Evolutionary conservation across 2,329 filamentous ascomycete genomes (phyloP).

Genomic region (Colletotrichum sublineola): DNA sequence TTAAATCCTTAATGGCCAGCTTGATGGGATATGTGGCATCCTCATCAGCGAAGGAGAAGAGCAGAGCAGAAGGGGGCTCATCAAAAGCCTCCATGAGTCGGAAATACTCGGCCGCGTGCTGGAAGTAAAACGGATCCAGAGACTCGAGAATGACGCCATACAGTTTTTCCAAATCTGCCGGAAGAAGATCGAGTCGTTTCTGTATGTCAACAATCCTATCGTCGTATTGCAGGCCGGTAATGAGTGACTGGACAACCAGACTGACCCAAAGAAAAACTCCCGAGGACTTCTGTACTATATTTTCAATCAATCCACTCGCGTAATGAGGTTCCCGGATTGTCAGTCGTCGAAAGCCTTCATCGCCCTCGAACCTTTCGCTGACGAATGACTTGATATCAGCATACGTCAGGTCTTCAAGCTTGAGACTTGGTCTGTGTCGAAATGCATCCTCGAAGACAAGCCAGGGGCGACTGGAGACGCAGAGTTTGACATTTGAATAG

Average conservation of each 20-base stretch:
- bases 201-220: constrained; percentile 34
- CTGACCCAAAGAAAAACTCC: constrained; percentile 45
- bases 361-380: neutral
- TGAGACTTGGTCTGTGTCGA: constrained; percentile 8
- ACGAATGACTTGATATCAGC: constrained; percentile 41
- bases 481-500: constrained; percentile 46
- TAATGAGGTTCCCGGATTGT: neutral
- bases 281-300: constrained; percentile 29
- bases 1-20: too few relatives aligned
- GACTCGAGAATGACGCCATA: constrained; percentile 14
- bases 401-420: constrained; percentile 42
- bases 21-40: neutral
- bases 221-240: constrained; percentile 33
- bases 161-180: constrained; percentile 38
- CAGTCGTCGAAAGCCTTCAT: constrained; percentile 11
- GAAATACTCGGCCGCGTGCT: constrained; percentile 5
- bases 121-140: neutral
- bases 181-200: constrained; percentile 34
- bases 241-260: constrained; percentile 38
- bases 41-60: constrained; percentile 1
- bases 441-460: constrained; percentile 43
- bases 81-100: neutral
- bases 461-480: constrained; percentile 50
- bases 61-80: neutral
- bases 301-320: constrained; percentile 16